These are phyloP conservation scores for Helotiales sp. DNA, from an alignment of 2,329 filamentous ascomycete genomes.

Conservation along the genomic window DNA sequence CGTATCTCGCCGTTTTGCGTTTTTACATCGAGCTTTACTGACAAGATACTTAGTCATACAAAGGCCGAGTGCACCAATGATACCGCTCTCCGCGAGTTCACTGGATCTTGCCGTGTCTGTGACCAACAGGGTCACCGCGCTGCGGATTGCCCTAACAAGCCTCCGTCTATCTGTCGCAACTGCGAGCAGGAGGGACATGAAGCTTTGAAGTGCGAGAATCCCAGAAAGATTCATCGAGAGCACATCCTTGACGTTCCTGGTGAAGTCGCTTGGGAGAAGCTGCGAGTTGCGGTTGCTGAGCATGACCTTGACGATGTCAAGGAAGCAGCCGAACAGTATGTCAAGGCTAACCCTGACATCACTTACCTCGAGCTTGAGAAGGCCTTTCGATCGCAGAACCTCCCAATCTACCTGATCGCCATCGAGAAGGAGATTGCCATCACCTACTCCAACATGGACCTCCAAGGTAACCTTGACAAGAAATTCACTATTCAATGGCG, in stretches of 20 bases:
- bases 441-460: constrained; percentile 69
- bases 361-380: constrained; percentile 63
- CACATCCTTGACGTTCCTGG: constrained; percentile 48
- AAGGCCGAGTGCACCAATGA: constrained; percentile 63
- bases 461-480: constrained; percentile 67
- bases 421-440: constrained; percentile 55
- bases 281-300: constrained; percentile 52
- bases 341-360: constrained; percentile 57
- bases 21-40: neutral
- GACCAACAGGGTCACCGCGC: constrained; percentile 53
- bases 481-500: constrained; percentile 65
- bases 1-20: too few relatives aligned
- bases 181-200: constrained; percentile 62
- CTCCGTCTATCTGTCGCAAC: constrained; percentile 57
- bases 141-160: constrained; percentile 62
- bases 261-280: constrained; percentile 58
- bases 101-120: constrained; percentile 61
- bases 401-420: constrained; percentile 62
- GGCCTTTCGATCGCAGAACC: constrained; percentile 53
- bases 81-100: constrained; percentile 45
- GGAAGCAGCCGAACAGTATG: constrained; percentile 57
- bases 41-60: constrained; percentile 50
- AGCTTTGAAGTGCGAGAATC: constrained; percentile 55
- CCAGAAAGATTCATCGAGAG: constrained; percentile 57
- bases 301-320: constrained; percentile 65